phyloP scores from a whole-genome alignment of 1,139 yeast species.

The Magnusiomyces starmeri region DNA sequence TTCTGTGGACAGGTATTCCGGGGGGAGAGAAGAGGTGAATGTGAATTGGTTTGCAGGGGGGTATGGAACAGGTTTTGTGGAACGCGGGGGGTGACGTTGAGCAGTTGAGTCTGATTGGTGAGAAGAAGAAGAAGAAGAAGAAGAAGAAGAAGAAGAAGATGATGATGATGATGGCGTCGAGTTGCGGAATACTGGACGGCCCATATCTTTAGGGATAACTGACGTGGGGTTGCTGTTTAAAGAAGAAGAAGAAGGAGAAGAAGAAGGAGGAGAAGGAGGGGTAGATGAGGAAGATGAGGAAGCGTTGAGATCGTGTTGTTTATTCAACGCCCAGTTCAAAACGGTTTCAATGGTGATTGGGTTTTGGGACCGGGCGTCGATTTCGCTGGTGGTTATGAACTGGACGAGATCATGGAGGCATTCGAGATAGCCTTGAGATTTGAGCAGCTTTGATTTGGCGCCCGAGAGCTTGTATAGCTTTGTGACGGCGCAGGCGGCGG shows the following conservation, averaged over 20 bases:
- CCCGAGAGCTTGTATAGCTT: constrained; percentile 19
- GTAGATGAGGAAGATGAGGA: neutral
- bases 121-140: neutral
- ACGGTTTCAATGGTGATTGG: constrained; percentile 11
- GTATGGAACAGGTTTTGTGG: neutral
- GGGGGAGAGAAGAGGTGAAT: constrained; percentile 8
- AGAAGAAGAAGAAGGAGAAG: neutral
- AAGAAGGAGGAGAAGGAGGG: neutral
- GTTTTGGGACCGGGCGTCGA: constrained; percentile 6
- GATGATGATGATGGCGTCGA: too few species aligned
- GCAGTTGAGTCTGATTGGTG: neutral
- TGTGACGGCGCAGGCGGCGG: constrained; percentile 12
- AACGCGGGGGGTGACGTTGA: neutral
- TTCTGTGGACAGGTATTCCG: constrained; percentile 11
- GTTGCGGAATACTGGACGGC: too few species aligned
- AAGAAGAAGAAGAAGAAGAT: neutral
- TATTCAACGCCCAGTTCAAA: constrained; percentile 16
- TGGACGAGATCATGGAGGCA: constrained; percentile 20
- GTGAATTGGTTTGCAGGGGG: neutral
- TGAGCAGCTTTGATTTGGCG: constrained; percentile 22
- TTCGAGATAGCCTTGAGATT: constrained; percentile 27
- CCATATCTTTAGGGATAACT: too few species aligned
- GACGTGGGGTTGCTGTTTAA: neutral
- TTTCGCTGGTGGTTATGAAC: constrained; percentile 11
- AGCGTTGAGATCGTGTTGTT: constrained; percentile 13